Percentiles rank a stretch among this genome's conserved stretches.
Conservation (phyloP, 1,284 basidiomycete species). For the Heterobasidion irregulare region DNA sequence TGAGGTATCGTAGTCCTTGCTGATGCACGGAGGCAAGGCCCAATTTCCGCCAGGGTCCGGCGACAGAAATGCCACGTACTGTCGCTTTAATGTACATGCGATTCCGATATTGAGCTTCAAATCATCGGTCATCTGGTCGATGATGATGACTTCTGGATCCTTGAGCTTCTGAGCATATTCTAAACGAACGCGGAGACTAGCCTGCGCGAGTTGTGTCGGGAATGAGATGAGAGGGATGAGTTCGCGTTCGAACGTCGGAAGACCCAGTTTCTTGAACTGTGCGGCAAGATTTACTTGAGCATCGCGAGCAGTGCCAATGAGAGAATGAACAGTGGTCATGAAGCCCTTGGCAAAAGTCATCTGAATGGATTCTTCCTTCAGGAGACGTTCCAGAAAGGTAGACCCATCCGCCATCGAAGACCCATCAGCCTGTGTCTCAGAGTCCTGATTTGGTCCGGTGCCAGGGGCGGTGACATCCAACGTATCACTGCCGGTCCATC, state of each 20-base stretch:
- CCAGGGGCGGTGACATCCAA: conserved; percentile 79
- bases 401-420: conserved; percentile 40
- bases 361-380: conserved; percentile 95
- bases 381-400: conserved; percentile 88
- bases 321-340: conserved; percentile 78
- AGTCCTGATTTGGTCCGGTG: conserved; percentile 25
- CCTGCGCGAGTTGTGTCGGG: conserved; percentile 91
- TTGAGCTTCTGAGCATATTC: conserved; percentile 87
- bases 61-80: conserved; percentile 84
- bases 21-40: conserved; percentile 84
- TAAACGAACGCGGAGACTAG: conserved; percentile 82
- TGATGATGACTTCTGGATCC: conserved; percentile 84
- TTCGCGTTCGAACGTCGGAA: conserved; percentile 90
- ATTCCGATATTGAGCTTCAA: conserved; percentile 88
- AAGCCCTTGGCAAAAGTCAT: conserved; percentile 93
- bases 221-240: conserved; percentile 93
- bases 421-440: background rate
- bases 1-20: conserved; percentile 83
- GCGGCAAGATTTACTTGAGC: conserved; percentile 78
- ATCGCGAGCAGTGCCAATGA: conserved; percentile 82
- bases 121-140: conserved; percentile 95
- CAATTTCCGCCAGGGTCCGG: conserved; percentile 86
- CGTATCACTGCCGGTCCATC: conserved; percentile 90
- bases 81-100: conserved; percentile 90
- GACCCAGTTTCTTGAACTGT: conserved; percentile 75